Base-by-base conservation (phyloP, 2,329 filamentous ascomycete genomes). In the Trichoderma koningii region DNA sequence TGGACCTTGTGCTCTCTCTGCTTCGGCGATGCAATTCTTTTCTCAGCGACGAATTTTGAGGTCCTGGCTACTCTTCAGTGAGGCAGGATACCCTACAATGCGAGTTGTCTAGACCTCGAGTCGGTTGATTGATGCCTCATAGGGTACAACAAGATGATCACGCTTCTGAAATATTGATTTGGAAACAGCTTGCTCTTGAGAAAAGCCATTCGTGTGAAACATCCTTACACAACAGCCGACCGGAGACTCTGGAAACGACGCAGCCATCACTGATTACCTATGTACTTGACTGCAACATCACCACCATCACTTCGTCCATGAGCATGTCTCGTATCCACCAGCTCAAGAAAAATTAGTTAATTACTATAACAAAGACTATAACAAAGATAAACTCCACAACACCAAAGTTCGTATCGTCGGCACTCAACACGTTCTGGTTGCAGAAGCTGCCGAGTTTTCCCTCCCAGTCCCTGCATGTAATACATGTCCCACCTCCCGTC, bases 311-410 rank as follows among this genome's bases (percentile, higher is more conserved):
- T 23, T 23, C 21, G 21, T 7, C 6, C 28, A 14, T 26, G 12
- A 15, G 47, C 21, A 23, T 23, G 21, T 23, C 21, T 21, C 57
- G 42, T 34, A 14, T 52, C 57, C 10, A 44, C 41, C n/a, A 30
- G 21, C 42, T 51, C 34, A 51, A 9, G 7, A 34, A 34, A 9
- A 34, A 10, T 34, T 34, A 7, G 30, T 3, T 34, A 62, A 62
- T 52, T 62, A 52, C 10, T n/a, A n/a, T n/a, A n/a, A n/a, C 7
- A 19, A 23, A 44, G 42, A 44, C 34, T 51, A 30, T 23, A 60
- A n/a, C 19, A 48, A 12, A 50, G 21, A 61, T 14, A 53, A 52
- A 53, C 48, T 52, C 57, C 57, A 38, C 23, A 62, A 62, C 57
- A 62, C 57, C 57, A 15, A 15, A 34, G 19, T n/a, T 61, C 17